Percentiles rank a stretch among this genome's conserved stretches.
These are phyloP conservation scores for Epichloe brachyelytri DNA, from an alignment of 2,329 filamentous ascomycete species.

Conservation along the genomic window DNA sequence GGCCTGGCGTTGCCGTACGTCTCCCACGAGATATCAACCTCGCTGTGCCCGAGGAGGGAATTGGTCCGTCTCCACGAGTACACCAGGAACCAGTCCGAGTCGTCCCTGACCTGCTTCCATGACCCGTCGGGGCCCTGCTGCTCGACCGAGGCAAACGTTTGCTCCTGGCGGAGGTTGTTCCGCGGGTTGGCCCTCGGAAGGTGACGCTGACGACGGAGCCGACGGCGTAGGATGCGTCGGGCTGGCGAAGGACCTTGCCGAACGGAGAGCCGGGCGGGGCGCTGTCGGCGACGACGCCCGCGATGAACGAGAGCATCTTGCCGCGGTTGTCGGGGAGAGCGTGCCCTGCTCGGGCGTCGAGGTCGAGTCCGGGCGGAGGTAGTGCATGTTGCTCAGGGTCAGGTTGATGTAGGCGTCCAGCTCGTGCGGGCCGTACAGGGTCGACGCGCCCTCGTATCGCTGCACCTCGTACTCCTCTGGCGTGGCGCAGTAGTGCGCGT, in stretches of 20 bases:
- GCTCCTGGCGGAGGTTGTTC: conserved; percentile 70
- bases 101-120: conserved; percentile 59
- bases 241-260: conserved; percentile 50
- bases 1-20: conserved; percentile 30
- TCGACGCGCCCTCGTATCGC: conserved; percentile 90
- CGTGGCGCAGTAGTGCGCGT: conserved; percentile 71
- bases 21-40: conserved; percentile 73
- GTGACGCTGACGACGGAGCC: conserved; percentile 51
- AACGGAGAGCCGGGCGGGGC: conserved; percentile 53
- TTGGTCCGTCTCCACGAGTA: conserved; percentile 69
- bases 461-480: conserved; percentile 73
- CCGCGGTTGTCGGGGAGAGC: conserved; percentile 62
- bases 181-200: conserved; percentile 85
- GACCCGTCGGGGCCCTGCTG: conserved; percentile 27
- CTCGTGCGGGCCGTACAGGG: conserved; percentile 72
- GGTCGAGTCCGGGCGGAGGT: conserved; percentile 24
- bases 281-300: conserved; percentile 62
- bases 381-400: conserved; percentile 48
- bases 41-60: conserved; percentile 57
- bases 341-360: conserved; percentile 38
- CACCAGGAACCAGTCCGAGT: conserved; percentile 72
- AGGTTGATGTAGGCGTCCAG: conserved; percentile 81
- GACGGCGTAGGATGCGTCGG: conserved; percentile 38
- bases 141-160: conserved; percentile 69
- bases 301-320: conserved; percentile 67